Base-by-base conservation (phyloP, 108 stramenopile genomes). In the Skeletonema costatum region DNA sequence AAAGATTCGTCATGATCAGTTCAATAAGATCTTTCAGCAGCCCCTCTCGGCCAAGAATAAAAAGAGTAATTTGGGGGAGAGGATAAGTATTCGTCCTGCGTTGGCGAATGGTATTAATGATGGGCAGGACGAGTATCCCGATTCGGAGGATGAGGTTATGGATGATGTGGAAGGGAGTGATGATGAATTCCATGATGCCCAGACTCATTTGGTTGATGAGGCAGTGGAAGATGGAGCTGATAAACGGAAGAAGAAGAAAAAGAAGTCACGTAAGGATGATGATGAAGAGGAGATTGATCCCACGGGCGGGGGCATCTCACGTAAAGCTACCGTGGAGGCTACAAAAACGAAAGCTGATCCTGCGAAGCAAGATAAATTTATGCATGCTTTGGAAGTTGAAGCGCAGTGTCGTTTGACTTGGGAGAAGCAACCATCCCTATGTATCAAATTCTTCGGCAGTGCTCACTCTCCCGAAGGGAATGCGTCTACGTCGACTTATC, bases 351-450 rank as follows among this genome's bases (percentile, higher is more conserved):
- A 60, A 5, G 36, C 58, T 29, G 29, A 65, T 44, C 56, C 68
- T 9, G 30, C 59, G 17, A 70, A 38, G 51, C 85, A 67, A 44
- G 96, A 96, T 48, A 93, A 89, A 64, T 99, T 94, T 79, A 91
- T 99, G 91, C 90, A 93, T 44, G 72, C 98, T 3, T 68, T 90
- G 5, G 99, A 99, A 76, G 97, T 98, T 5, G 84, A 97, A 76
- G 95, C 94, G 3, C 98, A 99, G 58, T 78, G 95, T 39, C 70
- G 87, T 67, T 83, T 88, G 9, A 94, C 98, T 29, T 99, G 98
- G 99, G 65, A 89, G 21, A 75, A 77, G 16, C 83, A 97, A 53
- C 82, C 87, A 3, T 73, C 73, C 16, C 61, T 96, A 3, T 90
- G 90, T 46, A 68, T 82, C 65, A 81, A 73, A 19, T 61, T 99